Evolutionary conservation across 352 stramenopile species (phyloP).

Genomic region (Globisporangium barbulae): DNA sequence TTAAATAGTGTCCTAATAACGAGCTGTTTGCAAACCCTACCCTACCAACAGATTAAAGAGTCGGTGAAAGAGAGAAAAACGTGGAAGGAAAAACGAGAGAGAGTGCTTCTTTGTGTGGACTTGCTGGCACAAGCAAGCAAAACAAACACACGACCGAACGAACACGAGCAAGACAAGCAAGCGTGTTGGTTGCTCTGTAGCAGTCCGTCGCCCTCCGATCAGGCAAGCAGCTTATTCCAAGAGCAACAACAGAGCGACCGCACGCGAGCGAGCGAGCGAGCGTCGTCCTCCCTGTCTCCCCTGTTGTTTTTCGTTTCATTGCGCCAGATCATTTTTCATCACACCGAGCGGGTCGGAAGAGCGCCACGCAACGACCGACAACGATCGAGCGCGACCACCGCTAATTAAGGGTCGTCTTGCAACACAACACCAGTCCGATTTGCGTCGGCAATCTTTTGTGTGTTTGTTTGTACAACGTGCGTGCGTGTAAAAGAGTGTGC

Average conservation of each 20-base stretch:
- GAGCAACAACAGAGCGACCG: neutral
- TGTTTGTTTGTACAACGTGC: slow-evolving; percentile 4
- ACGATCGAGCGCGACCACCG: neutral
- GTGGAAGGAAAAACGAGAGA: neutral
- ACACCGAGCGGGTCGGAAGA: slow-evolving; percentile 7
- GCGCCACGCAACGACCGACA: neutral
- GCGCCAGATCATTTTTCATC: slow-evolving; percentile 8
- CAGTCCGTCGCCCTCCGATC: neutral
- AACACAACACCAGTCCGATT: slow-evolving; percentile 1
- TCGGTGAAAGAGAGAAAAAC: neutral
- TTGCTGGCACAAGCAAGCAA: neutral
- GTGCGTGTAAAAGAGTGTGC: slow-evolving; percentile 2
- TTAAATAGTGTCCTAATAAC: neutral
- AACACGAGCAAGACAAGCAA: neutral
- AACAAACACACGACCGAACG: neutral
- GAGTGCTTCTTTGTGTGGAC: neutral
- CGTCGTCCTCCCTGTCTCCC: neutral
- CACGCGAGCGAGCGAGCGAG: neutral
- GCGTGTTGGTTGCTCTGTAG: neutral
- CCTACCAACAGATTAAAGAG: neutral
- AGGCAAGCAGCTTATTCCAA: slow-evolving; percentile 2
- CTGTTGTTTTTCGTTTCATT: neutral
- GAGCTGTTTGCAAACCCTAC: neutral
- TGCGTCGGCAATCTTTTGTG: neutral
- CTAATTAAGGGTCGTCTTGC: slow-evolving; percentile 5